Base-by-base conservation (phyloP, 129 eudicot species). In the Helichrysum umbraculigerum region DNA sequence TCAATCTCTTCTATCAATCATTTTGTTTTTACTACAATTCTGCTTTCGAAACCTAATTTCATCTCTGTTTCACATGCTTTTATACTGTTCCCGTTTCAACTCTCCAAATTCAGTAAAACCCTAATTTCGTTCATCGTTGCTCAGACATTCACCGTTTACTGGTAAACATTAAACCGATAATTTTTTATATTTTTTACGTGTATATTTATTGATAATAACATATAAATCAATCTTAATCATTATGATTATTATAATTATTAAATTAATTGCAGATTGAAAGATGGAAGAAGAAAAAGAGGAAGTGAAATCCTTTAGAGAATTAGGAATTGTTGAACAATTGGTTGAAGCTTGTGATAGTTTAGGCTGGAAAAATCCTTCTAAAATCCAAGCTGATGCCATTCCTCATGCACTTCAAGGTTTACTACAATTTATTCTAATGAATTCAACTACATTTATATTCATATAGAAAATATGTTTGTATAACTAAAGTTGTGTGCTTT, bases 341-440 rank as follows among this genome's bases (percentile, higher is more conserved):
- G 62, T 80, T 1, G 95, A 90, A 54, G 98, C 98, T 12, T 93
- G 95, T 74, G 91, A 86, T 42, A 85, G 12, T 85, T 78, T 93
- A 54, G 95, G 92, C 2, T 90, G 98, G 98, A 90, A 85, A 77
- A 62, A 25, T 62, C 98, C 98, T 7, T 75, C 98, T 14, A 93
- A 78, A 21, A 90, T 93, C 35, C 98, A 93, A 76, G 78, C 81
- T 12, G 90, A 90, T 52, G 92, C 90, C 28, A 87, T 93, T 57
- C 98, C 98, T 60, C 92, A 79, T 82, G 98, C 95, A 1, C 83
- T 93, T 16, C 84, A 82, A 87, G 96, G 95, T 88, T 42, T 9
- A 8, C 15, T 25, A 22, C 12, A 8, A 6, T 62, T 29, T 29
- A 10, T 22, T 59, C 20, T 59, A n/a, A 21, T 21, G 0, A 62